A percentile compares a stretch with the other conserved stretches of the same genome.
Evolutionary conservation across 495 filamentous ascomycete species (phyloP).

Genomic region (Aspergillus asperescens): DNA sequence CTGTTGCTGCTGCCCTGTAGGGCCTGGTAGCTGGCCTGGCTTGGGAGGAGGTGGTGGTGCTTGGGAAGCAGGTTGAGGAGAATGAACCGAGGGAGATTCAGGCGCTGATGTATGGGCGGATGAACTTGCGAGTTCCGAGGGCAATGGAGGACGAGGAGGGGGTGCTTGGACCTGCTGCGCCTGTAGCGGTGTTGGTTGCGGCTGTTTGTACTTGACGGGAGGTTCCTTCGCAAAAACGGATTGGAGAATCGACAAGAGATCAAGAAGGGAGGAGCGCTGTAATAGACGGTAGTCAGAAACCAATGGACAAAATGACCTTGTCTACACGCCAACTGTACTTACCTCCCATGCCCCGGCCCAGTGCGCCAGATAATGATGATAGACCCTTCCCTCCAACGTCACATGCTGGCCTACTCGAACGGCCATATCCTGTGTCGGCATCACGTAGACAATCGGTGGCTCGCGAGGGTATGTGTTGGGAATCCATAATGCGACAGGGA

Average conservation of each 20-base stretch:
- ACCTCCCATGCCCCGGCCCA: slow-evolving; percentile 92
- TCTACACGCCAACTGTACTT: slow-evolving; percentile 33
- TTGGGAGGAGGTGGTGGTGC: slow-evolving; percentile 37
- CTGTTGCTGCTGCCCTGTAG: slow-evolving; percentile 15
- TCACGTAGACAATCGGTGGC: slow-evolving; percentile 81
- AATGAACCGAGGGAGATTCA: neutral
- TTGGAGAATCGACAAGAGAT: slow-evolving; percentile 75
- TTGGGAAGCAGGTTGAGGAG: slow-evolving; percentile 10
- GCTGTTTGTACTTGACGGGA: slow-evolving; percentile 72
- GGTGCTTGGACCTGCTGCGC: slow-evolving; percentile 39
- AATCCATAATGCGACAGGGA: slow-evolving; percentile 92
- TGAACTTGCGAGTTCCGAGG: slow-evolving; percentile 51
- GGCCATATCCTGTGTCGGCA: slow-evolving; percentile 80
- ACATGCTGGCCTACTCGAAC: slow-evolving; percentile 91
- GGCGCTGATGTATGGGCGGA: slow-evolving; percentile 6
- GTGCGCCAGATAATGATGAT: slow-evolving; percentile 89
- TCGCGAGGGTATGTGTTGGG: slow-evolving; percentile 86
- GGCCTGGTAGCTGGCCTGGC: slow-evolving; percentile 18
- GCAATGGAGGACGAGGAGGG: slow-evolving; percentile 66
- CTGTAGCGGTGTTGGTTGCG: slow-evolving; percentile 35
- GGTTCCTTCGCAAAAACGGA: slow-evolving; percentile 93
- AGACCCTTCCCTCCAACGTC: slow-evolving; percentile 86
- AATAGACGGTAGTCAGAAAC: neutral
- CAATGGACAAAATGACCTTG: neutral
- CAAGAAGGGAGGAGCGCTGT: slow-evolving; percentile 74